Evolutionary conservation across 1,139 yeast species (phyloP).

Genomic region (Eremothecium cymbalariae): DNA sequence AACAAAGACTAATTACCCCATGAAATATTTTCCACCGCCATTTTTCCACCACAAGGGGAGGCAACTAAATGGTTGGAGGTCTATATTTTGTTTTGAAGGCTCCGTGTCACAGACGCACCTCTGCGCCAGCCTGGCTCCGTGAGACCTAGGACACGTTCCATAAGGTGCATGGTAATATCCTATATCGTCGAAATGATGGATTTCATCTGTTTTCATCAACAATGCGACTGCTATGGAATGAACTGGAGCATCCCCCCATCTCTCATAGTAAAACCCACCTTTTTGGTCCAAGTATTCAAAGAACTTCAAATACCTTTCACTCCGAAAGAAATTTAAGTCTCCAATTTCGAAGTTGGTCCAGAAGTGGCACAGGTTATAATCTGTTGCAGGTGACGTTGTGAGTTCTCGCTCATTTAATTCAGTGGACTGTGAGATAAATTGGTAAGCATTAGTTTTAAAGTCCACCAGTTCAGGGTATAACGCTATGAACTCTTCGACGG

Average conservation of each 20-base stretch:
- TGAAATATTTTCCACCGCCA: conserved; percentile 42
- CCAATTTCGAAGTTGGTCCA: conserved; percentile 95
- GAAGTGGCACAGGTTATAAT: conserved; percentile 86
- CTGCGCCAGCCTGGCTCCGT: conserved; percentile 42
- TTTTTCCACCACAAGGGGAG: conserved; percentile 79
- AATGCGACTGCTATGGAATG: conserved; percentile 72
- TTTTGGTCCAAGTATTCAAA: conserved; percentile 60
- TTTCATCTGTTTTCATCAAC: conserved; percentile 55
- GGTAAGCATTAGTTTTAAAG: conserved; percentile 60
- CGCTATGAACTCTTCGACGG: conserved; percentile 57
- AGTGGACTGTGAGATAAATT: conserved; percentile 60
- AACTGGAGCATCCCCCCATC: conserved; percentile 99
- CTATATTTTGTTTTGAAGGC: conserved; percentile 42
- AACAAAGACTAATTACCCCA: conserved; percentile 10
- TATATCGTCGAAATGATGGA: conserved; percentile 85
- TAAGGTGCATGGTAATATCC: conserved; percentile 86
- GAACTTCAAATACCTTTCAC: conserved; percentile 58
- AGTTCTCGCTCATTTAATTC: conserved; percentile 17
- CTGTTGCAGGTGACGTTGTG: conserved; percentile 16
- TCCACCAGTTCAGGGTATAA: conserved; percentile 48
- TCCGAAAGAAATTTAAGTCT: conserved; percentile 68
- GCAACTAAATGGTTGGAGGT: conserved; percentile 60
- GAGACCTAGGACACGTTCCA: conserved; percentile 64
- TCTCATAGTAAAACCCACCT: conserved; percentile 83
- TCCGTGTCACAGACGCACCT: conserved; percentile 62